phyloP scores from a whole-genome alignment of 2,329 filamentous ascomycete species.

The Aspergillus aculeatinus region DNA sequence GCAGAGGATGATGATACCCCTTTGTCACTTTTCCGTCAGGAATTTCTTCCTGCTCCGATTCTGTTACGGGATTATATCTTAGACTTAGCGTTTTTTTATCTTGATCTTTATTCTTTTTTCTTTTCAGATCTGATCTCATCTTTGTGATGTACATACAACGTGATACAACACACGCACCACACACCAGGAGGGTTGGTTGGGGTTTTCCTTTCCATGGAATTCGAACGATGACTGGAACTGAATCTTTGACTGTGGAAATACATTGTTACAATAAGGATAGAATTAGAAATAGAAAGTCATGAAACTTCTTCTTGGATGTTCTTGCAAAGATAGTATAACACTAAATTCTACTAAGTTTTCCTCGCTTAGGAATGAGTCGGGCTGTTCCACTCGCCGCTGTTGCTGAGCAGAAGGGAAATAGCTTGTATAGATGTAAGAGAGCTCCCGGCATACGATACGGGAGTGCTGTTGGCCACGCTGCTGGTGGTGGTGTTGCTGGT shows the following conservation, averaged over 20 bases:
- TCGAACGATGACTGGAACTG: not conserved
- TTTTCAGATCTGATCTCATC: slow-evolving; percentile 7
- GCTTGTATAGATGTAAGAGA: not conserved
- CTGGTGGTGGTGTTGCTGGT: not conserved
- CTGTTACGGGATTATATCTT: not conserved
- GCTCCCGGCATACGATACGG: no score
- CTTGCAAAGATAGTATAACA: not conserved
- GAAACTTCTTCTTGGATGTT: not conserved
- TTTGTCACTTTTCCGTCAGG: no score
- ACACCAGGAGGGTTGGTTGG: not conserved
- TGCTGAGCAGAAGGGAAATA: not conserved
- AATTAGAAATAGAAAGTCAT: not conserved
- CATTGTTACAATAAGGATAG: not conserved
- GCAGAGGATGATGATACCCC: no score
- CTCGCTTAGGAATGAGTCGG: not conserved
- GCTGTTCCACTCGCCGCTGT: not conserved
- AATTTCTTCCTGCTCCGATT: not conserved
- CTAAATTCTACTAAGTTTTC: not conserved
- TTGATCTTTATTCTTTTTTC: not conserved
- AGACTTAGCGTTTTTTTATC: not conserved
- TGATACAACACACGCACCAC: not conserved
- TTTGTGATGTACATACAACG: not conserved
- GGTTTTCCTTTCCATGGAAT: not conserved
- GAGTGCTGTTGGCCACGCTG: not conserved
- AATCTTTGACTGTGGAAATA: not conserved